A percentile compares a stretch with the other conserved stretches of the same genome.
phyloP scores from a whole-genome alignment of 768 basidiomycete species.

The Russula sp. region DNA sequence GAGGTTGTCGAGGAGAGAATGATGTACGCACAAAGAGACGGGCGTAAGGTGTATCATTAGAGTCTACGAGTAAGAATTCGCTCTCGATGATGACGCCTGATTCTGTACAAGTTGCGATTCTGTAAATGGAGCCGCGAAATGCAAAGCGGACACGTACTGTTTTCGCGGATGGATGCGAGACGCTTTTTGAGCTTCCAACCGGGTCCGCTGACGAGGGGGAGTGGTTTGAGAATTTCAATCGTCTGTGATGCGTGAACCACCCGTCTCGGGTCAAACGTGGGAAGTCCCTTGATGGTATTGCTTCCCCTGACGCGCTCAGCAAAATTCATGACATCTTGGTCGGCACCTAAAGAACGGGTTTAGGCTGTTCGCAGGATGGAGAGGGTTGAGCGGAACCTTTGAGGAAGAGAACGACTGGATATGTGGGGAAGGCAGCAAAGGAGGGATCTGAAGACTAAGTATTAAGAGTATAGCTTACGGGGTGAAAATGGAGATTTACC shows the following conservation, averaged over 20 bases:
- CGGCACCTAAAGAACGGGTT: slow-evolving; percentile 36
- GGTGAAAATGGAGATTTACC: slow-evolving; percentile 18
- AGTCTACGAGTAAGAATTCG: slow-evolving; percentile 59
- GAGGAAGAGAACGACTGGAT: slow-evolving; percentile 70
- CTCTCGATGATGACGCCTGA: slow-evolving; percentile 66
- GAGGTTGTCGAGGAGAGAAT: neutral
- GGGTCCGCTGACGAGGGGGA: slow-evolving; percentile 67
- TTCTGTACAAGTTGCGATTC: slow-evolving; percentile 37
- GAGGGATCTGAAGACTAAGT: slow-evolving; percentile 42
- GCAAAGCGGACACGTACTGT: slow-evolving; percentile 47
- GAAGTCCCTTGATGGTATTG: slow-evolving; percentile 54
- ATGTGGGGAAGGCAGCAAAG: slow-evolving; percentile 79
- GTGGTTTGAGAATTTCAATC: slow-evolving; percentile 72
- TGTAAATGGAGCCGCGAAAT: neutral
- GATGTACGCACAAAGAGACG: slow-evolving; percentile 36
- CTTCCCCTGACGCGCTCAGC: slow-evolving; percentile 39
- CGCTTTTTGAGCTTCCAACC: slow-evolving; percentile 73
- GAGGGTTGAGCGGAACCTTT: slow-evolving; percentile 42
- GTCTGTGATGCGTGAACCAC: slow-evolving; percentile 71
- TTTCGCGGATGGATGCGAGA: slow-evolving; percentile 69
- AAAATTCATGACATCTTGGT: slow-evolving; percentile 67
- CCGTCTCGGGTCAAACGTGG: slow-evolving; percentile 61
- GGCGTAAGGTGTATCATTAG: slow-evolving; percentile 44
- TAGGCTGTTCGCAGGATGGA: neutral
- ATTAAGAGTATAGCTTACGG: neutral